These are phyloP conservation scores for Phytophthora cactorum DNA, from an alignment of 352 stramenopile genomes.

Conservation along the genomic window DNA sequence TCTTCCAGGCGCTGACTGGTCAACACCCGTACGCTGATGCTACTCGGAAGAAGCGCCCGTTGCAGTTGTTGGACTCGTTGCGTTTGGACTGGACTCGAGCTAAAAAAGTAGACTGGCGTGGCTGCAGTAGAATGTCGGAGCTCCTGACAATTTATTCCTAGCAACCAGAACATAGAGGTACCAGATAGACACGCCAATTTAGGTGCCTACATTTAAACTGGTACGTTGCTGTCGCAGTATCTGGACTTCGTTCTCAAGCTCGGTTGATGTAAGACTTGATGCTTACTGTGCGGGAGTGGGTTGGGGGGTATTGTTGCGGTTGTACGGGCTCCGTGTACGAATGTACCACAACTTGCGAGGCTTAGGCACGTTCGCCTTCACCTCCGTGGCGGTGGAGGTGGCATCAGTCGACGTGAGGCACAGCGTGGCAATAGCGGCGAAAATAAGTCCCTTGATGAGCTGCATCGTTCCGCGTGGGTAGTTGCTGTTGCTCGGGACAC, in stretches of 20 bases:
- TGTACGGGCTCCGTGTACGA: too few species aligned
- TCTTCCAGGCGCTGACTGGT: constrained; percentile 67
- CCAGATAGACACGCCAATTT: too few species aligned
- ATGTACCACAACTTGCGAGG: too few species aligned
- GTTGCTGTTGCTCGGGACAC: not conserved
- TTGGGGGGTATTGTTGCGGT: too few species aligned
- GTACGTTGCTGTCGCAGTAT: too few species aligned
- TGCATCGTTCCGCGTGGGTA: not conserved
- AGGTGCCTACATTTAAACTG: too few species aligned
- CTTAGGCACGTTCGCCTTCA: too few species aligned
- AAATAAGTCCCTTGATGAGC: not conserved
- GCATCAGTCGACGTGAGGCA: not conserved
- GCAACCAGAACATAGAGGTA: too few species aligned
- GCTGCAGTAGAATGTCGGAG: not conserved
- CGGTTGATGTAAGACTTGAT: too few species aligned
- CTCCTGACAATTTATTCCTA: not conserved
- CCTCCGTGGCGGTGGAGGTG: too few species aligned
- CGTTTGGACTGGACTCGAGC: constrained; percentile 51
- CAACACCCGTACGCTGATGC: constrained; percentile 57
- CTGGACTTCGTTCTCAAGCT: too few species aligned
- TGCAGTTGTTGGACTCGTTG: constrained; percentile 55
- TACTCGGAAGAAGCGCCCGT: constrained; percentile 23
- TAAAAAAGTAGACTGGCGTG: constrained; percentile 20
- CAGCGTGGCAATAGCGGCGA: not conserved
- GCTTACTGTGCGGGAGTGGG: too few species aligned